These are phyloP conservation scores for Calocybe cyanea DNA, from an alignment of 768 basidiomycete species.

Conservation along the genomic window DNA sequence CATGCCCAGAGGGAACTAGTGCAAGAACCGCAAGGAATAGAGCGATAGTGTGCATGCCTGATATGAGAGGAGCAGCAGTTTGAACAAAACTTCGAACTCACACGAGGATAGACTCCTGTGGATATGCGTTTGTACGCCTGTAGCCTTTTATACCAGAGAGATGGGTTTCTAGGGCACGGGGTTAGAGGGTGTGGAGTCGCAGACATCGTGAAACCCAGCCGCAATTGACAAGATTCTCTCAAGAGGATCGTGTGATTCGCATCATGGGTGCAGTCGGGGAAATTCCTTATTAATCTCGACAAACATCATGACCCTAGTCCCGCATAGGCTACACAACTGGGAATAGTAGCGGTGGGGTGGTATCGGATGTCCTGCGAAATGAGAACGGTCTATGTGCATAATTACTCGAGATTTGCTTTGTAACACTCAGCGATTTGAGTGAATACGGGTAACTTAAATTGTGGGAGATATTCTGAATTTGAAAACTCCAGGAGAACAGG, in stretches of 20 bases:
- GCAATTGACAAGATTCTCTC: background rate
- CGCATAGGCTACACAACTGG: too few relatives aligned
- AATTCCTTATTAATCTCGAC: too few relatives aligned
- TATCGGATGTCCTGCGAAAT: too few relatives aligned
- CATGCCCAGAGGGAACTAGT: background rate
- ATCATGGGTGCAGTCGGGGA: background rate
- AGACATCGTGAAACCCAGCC: background rate
- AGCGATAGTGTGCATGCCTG: background rate
- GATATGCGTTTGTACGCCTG: too few relatives aligned
- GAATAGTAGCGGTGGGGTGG: too few relatives aligned
- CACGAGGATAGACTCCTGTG: background rate
- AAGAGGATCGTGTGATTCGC: background rate
- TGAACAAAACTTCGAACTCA: too few relatives aligned
- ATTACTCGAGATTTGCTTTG: constrained; percentile 1
- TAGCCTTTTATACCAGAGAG: background rate
- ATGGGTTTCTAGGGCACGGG: background rate
- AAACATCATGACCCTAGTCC: too few relatives aligned
- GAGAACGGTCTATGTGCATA: constrained; percentile 5
- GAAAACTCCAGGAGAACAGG: too few relatives aligned
- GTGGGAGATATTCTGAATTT: too few relatives aligned
- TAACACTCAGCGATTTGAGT: too few relatives aligned
- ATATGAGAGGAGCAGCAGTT: too few relatives aligned
- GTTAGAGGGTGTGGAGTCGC: background rate
- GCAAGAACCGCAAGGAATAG: background rate
- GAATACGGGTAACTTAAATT: too few relatives aligned